These are phyloP conservation scores for Rhodotorula paludigena DNA, from an alignment of 768 basidiomycete genomes.

Conservation along the genomic window DNA sequence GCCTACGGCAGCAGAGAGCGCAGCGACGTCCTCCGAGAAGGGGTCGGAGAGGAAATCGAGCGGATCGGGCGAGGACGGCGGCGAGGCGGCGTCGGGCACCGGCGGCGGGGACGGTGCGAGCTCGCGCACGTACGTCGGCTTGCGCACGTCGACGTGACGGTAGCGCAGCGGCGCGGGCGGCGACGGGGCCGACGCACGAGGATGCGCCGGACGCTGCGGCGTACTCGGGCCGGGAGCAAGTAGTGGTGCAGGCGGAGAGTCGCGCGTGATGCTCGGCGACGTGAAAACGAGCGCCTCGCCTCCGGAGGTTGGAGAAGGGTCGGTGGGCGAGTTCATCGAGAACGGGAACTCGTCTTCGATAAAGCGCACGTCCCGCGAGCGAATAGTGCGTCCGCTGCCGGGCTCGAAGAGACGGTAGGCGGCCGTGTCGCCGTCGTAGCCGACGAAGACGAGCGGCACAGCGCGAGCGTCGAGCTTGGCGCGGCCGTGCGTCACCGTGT, in stretches of 20 bases:
- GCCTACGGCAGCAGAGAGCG: background rate
- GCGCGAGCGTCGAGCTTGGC: slow-evolving; percentile 8
- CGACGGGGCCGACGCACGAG: too few relatives aligned
- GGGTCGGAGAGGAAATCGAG: background rate
- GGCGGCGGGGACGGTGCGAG: background rate
- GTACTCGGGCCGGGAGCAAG: too few relatives aligned
- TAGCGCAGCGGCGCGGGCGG: too few relatives aligned
- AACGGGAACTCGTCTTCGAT: slow-evolving; percentile 12
- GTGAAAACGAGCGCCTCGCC: too few relatives aligned
- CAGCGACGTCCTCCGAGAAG: background rate
- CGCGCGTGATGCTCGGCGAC: too few relatives aligned
- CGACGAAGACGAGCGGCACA: slow-evolving; percentile 1
- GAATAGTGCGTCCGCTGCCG: background rate
- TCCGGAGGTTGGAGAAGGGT: too few relatives aligned
- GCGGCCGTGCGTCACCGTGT: background rate
- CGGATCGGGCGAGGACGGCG: background rate
- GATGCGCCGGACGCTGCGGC: too few relatives aligned
- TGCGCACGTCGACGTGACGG: too few relatives aligned
- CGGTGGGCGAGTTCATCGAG: background rate
- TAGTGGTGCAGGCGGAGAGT: too few relatives aligned
- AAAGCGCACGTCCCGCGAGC: slow-evolving; percentile 8
- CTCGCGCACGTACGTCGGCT: background rate
- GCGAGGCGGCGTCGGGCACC: background rate
- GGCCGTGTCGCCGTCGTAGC: slow-evolving; percentile 5
- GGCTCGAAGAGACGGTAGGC: slow-evolving; percentile 17